phyloP scores from a whole-genome alignment of 495 filamentous ascomycete species.

The Letharia columbiana region DNA sequence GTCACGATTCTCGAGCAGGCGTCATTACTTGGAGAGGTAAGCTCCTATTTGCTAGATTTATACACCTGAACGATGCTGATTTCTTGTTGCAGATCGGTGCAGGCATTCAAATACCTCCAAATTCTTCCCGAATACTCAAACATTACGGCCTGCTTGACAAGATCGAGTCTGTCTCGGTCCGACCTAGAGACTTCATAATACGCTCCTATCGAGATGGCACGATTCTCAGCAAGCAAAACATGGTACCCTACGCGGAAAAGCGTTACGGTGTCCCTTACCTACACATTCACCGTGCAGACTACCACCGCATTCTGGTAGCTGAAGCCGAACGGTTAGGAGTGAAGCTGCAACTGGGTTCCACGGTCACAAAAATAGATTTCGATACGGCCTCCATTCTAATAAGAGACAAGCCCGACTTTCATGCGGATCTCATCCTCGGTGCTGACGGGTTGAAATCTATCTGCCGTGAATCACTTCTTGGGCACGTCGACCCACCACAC shows the following conservation, averaged over 20 bases:
- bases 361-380: slow-evolving; percentile 40
- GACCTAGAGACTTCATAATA: slow-evolving; percentile 47
- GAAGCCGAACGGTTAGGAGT: slow-evolving; percentile 47
- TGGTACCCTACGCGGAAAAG: slow-evolving; percentile 21
- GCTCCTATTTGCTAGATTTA: slow-evolving; percentile 5
- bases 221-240: slow-evolving; percentile 44
- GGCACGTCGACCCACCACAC: slow-evolving; percentile 34
- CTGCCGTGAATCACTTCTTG: slow-evolving; percentile 40
- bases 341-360: slow-evolving; percentile 38
- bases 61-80: neutral
- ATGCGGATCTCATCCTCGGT: slow-evolving; percentile 45
- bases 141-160: slow-evolving; percentile 42
- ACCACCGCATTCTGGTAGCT: slow-evolving; percentile 45
- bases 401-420: slow-evolving; percentile 29
- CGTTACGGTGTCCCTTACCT: slow-evolving; percentile 43
- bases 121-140: slow-evolving; percentile 42
- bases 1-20: slow-evolving; percentile 45
- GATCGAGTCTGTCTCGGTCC: slow-evolving; percentile 40
- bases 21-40: slow-evolving; percentile 38
- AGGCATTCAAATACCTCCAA: slow-evolving; percentile 53
- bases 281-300: slow-evolving; percentile 45
- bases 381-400: slow-evolving; percentile 32
- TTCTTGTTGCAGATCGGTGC: slow-evolving; percentile 39
- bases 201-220: slow-evolving; percentile 49
- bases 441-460: slow-evolving; percentile 48